A percentile compares a stretch with the other conserved stretches of the same genome.
Conservation (phyloP, 1,284 basidiomycete species). For the Cutaneotrichosporon sp. region DNA sequence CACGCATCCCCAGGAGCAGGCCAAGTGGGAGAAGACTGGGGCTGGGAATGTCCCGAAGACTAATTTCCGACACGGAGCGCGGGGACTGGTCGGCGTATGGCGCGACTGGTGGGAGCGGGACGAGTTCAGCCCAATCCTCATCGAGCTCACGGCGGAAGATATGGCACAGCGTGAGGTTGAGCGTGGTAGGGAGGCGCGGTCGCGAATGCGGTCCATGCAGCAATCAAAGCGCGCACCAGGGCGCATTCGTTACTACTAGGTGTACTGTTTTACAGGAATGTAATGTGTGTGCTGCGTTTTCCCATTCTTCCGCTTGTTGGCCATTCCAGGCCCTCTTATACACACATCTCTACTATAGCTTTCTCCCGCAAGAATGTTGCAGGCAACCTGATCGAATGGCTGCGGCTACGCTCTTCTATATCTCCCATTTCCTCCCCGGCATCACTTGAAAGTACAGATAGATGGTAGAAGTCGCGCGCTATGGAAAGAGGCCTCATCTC, state of each 20-base stretch:
- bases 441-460: no score
- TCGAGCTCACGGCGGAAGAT: conserved; percentile 82
- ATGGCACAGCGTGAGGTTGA: conserved; percentile 86
- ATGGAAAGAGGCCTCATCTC: no score
- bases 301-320: no score
- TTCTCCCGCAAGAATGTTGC: no score
- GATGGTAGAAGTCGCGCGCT: no score
- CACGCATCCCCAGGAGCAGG: conserved; percentile 51
- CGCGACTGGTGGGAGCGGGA: conserved; percentile 89
- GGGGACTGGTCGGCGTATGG: conserved; percentile 83
- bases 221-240: conserved; percentile 9
- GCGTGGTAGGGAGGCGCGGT: conserved; percentile 63
- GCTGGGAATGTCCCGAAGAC: conserved; percentile 54
- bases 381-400: no score
- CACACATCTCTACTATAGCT: no score
- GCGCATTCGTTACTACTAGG: conserved; percentile 2
- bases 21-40: conserved; percentile 63
- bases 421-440: no score
- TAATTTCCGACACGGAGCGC: conserved; percentile 60
- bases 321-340: no score
- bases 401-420: no score
- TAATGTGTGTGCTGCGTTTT: no score
- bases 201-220: conserved; percentile 15
- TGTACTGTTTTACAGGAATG: no score
- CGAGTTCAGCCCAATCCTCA: conserved; percentile 84